phyloP scores from a whole-genome alignment of 805 yeast genomes.

The Maudiozyma turicensis region DNA sequence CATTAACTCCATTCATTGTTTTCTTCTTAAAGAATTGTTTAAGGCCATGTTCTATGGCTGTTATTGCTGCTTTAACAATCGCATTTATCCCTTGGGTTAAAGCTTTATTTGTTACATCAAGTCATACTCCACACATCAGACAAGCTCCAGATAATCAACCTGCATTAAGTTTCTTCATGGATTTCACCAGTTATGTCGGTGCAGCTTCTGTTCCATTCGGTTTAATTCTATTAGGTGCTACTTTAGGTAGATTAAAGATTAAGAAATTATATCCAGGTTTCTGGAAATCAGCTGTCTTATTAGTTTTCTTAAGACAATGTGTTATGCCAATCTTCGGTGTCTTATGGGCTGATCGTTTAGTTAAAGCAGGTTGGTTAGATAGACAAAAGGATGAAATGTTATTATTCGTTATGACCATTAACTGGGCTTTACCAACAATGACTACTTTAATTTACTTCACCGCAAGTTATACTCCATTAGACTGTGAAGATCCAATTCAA shows the following conservation, averaged over 20 bases:
- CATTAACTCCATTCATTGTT: conserved; percentile 20
- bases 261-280: conserved; percentile 57
- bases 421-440: conserved; percentile 81
- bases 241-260: conserved; percentile 66
- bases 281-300: conserved; percentile 48
- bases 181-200: conserved; percentile 68
- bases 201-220: conserved; percentile 90
- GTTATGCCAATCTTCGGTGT: conserved; percentile 76
- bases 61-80: conserved; percentile 52
- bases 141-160: conserved; percentile 84
- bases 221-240: conserved; percentile 73
- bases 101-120: conserved; percentile 52
- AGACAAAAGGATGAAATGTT: conserved; percentile 41
- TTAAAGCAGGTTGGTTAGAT: conserved; percentile 58
- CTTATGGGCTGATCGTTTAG: conserved; percentile 50
- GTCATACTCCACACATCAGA: conserved; percentile 38
- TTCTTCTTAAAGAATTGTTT: conserved; percentile 43
- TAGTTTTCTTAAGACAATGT: conserved; percentile 52
- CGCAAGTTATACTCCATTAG: conserved; percentile 73
- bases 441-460: conserved; percentile 83
- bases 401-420: conserved; percentile 63
- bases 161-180: conserved; percentile 79
- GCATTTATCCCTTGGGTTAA: conserved; percentile 86
- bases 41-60: conserved; percentile 66
- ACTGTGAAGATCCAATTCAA: conserved; percentile 36